Conservation (phyloP, 805 yeast genomes). For the Nadsonia fulvescens region DNA sequence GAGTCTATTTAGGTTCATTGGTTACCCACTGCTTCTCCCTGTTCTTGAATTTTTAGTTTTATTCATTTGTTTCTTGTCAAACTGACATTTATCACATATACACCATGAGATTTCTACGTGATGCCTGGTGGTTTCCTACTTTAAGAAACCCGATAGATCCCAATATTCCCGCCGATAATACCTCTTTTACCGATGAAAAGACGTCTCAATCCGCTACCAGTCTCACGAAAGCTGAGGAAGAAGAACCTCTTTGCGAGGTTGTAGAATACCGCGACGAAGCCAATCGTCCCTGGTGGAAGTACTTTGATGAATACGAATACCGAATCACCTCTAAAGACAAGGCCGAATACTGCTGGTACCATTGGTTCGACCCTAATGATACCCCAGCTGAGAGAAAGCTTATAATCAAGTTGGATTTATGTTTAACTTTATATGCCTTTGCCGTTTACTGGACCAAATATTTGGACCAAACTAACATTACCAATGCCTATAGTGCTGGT, state of each 20-base stretch:
- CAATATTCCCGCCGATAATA: no score
- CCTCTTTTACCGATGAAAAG: constrained; percentile 4
- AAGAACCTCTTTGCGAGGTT: no score
- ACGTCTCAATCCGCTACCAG: no score
- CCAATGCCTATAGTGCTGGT: constrained; percentile 47
- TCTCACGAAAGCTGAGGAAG: no score
- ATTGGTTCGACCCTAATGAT: constrained; percentile 35
- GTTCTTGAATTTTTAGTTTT: no score
- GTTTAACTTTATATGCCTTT: constrained; percentile 36
- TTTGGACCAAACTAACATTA: constrained; percentile 37
- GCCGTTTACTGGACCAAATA: constrained; percentile 51
- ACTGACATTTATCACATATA: no score
- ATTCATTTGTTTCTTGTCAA: no score
- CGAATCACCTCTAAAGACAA: constrained; percentile 11
- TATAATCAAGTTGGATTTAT: constrained; percentile 33
- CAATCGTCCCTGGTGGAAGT: constrained; percentile 21
- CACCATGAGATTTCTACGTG: no score
- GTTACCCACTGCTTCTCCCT: no score
- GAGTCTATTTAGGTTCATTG: no score
- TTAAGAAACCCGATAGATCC: no score
- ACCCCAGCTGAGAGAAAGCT: constrained; percentile 29
- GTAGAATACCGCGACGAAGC: constrained; percentile 8
- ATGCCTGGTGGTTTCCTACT: no score
- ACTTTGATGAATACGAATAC: constrained; percentile 9
- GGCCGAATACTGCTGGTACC: constrained; percentile 25